phyloP scores from a whole-genome alignment of 1,284 basidiomycete species.

The Ganoderma multipileum region DNA sequence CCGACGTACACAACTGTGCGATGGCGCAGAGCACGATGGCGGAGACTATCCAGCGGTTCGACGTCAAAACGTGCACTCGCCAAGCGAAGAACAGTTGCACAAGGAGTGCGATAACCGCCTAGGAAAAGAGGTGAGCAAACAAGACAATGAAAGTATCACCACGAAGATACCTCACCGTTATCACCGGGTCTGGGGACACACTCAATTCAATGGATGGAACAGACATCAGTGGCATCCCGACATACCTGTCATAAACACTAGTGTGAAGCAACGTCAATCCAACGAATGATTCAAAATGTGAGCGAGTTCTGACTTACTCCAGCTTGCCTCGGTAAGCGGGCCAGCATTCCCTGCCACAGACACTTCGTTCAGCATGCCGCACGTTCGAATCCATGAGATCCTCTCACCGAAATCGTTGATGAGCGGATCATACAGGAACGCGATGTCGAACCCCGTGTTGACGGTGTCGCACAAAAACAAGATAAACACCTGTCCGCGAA shows the following conservation, averaged over 20 bases:
- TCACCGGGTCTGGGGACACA: not conserved
- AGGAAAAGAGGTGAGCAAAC: constrained; percentile 39
- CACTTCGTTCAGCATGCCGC: not conserved
- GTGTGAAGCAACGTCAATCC: not conserved
- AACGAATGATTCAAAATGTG: not conserved
- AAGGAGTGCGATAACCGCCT: constrained; percentile 38
- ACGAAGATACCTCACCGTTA: not conserved
- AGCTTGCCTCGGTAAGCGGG: not conserved
- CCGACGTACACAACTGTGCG: not conserved
- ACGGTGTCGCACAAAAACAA: constrained; percentile 41
- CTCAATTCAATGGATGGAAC: not conserved
- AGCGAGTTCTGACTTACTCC: not conserved
- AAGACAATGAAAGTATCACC: not conserved
- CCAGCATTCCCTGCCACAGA: not conserved
- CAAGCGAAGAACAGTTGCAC: constrained; percentile 49
- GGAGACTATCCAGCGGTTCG: constrained; percentile 7
- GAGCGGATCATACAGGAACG: constrained; percentile 41
- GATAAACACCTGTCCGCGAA: constrained; percentile 8
- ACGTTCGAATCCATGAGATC: not conserved
- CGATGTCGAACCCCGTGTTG: constrained; percentile 40
- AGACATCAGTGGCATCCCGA: not conserved
- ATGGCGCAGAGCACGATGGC: constrained; percentile 3
- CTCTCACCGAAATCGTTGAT: constrained; percentile 26
- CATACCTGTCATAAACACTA: not conserved
- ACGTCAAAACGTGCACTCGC: constrained; percentile 38